A percentile compares a stretch with the other conserved stretches of the same genome.
These are phyloP conservation scores for Brasilioporus rufonigricans DNA, from an alignment of 768 basidiomycete genomes.

Conservation along the genomic window DNA sequence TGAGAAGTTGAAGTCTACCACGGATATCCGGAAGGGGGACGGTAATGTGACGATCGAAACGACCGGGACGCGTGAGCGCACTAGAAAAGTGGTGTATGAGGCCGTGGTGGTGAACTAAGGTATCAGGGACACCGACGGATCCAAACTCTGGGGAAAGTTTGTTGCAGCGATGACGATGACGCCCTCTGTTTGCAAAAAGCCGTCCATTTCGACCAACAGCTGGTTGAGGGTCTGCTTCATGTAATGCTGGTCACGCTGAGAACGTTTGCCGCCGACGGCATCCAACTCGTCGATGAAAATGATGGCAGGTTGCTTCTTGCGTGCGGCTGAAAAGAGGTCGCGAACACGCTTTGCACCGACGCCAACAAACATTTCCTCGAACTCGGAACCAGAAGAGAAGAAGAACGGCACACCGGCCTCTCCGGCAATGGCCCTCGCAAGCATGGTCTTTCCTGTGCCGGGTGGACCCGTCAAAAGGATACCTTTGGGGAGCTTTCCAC, in stretches of 20 bases:
- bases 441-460: slow-evolving; percentile 80
- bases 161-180: slow-evolving; percentile 97
- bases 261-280: slow-evolving; percentile 89
- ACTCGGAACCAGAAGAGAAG: slow-evolving; percentile 94
- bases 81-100: slow-evolving; percentile 39
- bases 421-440: slow-evolving; percentile 96
- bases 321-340: slow-evolving; percentile 90
- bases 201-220: slow-evolving; percentile 95
- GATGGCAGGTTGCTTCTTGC: slow-evolving; percentile 94
- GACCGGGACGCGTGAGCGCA: slow-evolving; percentile 92
- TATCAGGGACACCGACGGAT: slow-evolving; percentile 58
- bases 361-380: slow-evolving; percentile 98
- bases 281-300: slow-evolving; percentile 98
- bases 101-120: not conserved
- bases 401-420: slow-evolving; percentile 98
- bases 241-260: slow-evolving; percentile 79
- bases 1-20: slow-evolving; percentile 89
- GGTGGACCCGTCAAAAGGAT: slow-evolving; percentile 88
- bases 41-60: slow-evolving; percentile 91
- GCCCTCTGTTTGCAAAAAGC: slow-evolving; percentile 90
- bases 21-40: slow-evolving; percentile 95
- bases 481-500: slow-evolving; percentile 93
- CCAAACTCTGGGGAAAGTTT: slow-evolving; percentile 93
- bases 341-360: slow-evolving; percentile 94
- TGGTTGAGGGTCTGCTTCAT: slow-evolving; percentile 96